Evolutionary conservation across 2,329 filamentous ascomycete species (phyloP), one percentile per base, ranked within the genome.

Genomic region (Mariannaea elegans): DNA sequence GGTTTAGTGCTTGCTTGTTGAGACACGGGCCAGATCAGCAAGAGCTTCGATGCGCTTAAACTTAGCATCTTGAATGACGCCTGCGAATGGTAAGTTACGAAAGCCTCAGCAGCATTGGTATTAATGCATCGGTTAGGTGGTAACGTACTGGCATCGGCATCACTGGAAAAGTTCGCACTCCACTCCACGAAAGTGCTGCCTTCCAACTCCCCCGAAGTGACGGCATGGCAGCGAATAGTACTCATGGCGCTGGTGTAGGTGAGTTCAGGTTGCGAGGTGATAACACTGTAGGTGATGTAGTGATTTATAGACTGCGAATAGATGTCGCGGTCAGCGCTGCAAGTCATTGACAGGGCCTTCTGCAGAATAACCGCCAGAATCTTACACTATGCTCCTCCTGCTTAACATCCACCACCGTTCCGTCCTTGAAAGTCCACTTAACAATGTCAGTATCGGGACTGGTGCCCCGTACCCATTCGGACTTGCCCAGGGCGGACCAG

Each of bases 1-100:
- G 24, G 9, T 10, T 59, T 69, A 72, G 48, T 71, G 70, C 56
- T 71, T 72, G 14, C 56, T 47, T 3, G 79, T 50, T 4, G 79
- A 83, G 29, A 76, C 81, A 69, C 82, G 82, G 58, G 85, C 87
- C 36, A 91, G 81, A 69, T 90, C 89, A 47, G 86, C 84, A 34
- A 92, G 81, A 48, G 88, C 89, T 73, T 91, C 89, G 50, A 87
- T 87, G 63, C 89, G 88, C 84, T 92, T 92, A 83, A 88, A 92
- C 80, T 89, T 90, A 70, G 88, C 89, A 72, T 92, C 89, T 75
- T 90, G 85, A 65, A 92, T 90, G 59, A 91, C 89, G 67, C 84
- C 88, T 90, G 59, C 3, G 53, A 38, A 29, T 18, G n/a, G 9
- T 10, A 48, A 71, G 34, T 74, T 56, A 50, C 61, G 31, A 19